Evolutionary conservation across 331 rosid genomes (phyloP), one percentile per base, ranked within the genome.

Genomic region (Telfairia occidentalis): DNA sequence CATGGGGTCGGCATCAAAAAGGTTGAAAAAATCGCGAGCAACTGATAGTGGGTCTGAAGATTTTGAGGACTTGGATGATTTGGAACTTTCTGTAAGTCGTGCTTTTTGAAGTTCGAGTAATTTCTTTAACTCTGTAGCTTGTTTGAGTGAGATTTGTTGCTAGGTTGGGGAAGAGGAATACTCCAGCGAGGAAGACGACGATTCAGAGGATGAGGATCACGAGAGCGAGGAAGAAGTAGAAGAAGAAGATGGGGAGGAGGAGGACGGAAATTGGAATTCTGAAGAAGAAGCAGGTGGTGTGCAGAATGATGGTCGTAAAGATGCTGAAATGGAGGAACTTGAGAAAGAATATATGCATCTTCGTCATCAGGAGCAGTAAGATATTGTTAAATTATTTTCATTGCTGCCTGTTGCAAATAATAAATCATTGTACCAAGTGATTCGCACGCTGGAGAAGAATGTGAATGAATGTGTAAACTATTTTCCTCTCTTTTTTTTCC

Each of bases 351-450:
- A 87, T 64, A 82, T 63, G 80, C 82, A 81, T 76, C 90, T 91
- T 79, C 89, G 87, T 65, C 76, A 83, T 19, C 90, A 88, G 84
- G 92, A 94, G 77, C 83, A 77, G 98, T 94, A 80, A 88, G 98
- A 79, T 82, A 61, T 9, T 18, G 0, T 23, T 66, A 35, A 43
- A 21, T 18, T 35, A 26, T 15, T 61, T 60, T 3, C 12, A 32
- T 19, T 70, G 52, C 18, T 7, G 30, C 46, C 6, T 52, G 32
- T 16, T 61, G 11, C 19, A 1, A 24, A 7, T 30, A 30, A 59
- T 11, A 57, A 60, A 32, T 60, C 43, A 32, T 1, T 18, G 7
- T 40, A 34, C 19, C 46, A 61, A 61, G 15, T 30, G 8, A 61
- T 29, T 59, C 9, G n/a, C 37, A 21, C 45, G 7, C 1, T 42